Evolutionary conservation across 805 yeast genomes (phyloP).

Genomic region (Barnettozyma sucrosica): DNA sequence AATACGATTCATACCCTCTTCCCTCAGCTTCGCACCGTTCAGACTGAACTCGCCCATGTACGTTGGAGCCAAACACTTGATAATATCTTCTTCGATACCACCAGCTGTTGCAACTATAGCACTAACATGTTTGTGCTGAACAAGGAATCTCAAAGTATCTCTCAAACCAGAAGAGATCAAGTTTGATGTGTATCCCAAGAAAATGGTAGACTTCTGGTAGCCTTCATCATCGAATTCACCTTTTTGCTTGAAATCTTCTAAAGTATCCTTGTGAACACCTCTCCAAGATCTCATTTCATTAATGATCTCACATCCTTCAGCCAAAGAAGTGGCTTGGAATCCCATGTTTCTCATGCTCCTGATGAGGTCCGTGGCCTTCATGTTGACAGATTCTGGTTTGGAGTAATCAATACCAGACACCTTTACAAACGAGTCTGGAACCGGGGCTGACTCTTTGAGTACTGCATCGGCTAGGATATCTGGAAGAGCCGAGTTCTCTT

Average conservation of each 20-base stretch:
- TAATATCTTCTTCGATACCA: constrained; percentile 95
- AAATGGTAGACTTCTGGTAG: constrained; percentile 79
- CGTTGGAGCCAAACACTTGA: constrained; percentile 95
- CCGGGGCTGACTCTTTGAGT: constrained; percentile 59
- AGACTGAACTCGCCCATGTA: constrained; percentile 86
- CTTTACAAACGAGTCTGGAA: constrained; percentile 75
- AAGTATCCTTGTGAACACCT: constrained; percentile 66
- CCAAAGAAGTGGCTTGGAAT: constrained; percentile 86
- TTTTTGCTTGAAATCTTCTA: constrained; percentile 63
- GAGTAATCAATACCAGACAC: constrained; percentile 91
- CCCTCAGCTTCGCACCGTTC: constrained; percentile 78
- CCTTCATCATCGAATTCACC: constrained; percentile 79
- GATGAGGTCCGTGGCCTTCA: constrained; percentile 74
- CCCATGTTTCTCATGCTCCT: constrained; percentile 92
- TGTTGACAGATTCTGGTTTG: constrained; percentile 64
- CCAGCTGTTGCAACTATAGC: constrained; percentile 98
- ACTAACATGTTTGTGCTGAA: constrained; percentile 89
- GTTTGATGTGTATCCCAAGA: constrained; percentile 95
- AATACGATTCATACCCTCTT: constrained; percentile 94
- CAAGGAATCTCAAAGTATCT: constrained; percentile 82
- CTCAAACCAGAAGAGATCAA: constrained; percentile 92
- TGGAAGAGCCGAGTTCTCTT: constrained; percentile 45
- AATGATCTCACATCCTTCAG: constrained; percentile 87
- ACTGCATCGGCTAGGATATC: constrained; percentile 87
- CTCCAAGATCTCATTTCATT: constrained; percentile 92